These are phyloP conservation scores for Achaetomium macrosporum DNA, from an alignment of 2,329 filamentous ascomycete genomes.

Conservation along the genomic window DNA sequence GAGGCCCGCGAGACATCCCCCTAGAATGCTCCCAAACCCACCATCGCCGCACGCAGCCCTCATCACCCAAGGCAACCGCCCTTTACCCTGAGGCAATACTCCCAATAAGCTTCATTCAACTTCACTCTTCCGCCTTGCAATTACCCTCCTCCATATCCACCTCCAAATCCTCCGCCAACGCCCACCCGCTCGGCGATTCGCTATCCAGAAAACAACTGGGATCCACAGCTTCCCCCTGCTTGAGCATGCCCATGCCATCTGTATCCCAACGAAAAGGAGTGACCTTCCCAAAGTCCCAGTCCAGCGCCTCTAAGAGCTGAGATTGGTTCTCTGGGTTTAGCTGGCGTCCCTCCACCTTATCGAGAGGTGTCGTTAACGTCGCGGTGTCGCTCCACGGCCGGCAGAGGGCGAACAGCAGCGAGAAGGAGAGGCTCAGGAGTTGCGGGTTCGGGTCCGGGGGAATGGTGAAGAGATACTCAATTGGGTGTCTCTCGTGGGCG, in stretches of 20 bases:
- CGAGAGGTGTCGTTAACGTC: neutral
- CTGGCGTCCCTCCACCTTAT: neutral
- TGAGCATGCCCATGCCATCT: constrained; percentile 8
- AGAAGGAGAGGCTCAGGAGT: constrained; percentile 3
- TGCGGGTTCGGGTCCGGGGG: constrained; percentile 3
- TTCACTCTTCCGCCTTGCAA: neutral
- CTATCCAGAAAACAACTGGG: constrained; percentile 20
- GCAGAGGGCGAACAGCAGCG: constrained; percentile 16
- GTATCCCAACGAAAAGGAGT: constrained; percentile 20
- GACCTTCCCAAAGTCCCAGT: constrained; percentile 13
- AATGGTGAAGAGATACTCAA: constrained; percentile 14
- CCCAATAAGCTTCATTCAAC: neutral
- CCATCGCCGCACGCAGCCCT: too few species aligned
- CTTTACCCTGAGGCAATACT: neutral
- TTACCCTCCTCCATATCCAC: neutral
- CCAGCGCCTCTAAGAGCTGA: constrained; percentile 1
- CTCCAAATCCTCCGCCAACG: constrained; percentile 14
- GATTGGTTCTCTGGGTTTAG: neutral
- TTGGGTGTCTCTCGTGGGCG: neutral
- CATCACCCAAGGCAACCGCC: too few species aligned
- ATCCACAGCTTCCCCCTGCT: neutral
- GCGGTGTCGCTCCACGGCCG: constrained; percentile 17
- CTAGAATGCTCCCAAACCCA: too few species aligned
- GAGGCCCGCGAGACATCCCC: too few species aligned
- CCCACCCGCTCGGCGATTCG: constrained; percentile 22